These are phyloP conservation scores for Bolboschoenus planiculmis DNA, from an alignment of 176 grass and related monocot species.

Conservation along the genomic window DNA sequence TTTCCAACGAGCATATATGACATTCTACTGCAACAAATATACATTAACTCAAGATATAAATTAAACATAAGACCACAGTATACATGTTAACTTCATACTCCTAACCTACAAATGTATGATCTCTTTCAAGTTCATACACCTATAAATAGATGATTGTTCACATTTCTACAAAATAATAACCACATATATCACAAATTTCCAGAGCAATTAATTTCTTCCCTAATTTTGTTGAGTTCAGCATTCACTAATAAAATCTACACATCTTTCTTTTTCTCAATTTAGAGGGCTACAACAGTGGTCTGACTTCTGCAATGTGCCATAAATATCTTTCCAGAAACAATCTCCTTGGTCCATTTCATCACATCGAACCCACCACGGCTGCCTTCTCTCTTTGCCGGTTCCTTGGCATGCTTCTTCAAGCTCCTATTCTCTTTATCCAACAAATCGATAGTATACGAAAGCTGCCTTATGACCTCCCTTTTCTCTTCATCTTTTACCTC, in stretches of 20 bases:
- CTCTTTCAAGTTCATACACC: background rate
- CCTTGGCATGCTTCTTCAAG: slow-evolving; percentile 40
- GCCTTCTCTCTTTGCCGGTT: slow-evolving; percentile 15
- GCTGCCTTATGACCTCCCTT: slow-evolving; percentile 92
- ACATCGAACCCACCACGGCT: slow-evolving; percentile 34
- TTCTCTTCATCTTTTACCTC: slow-evolving; percentile 79
- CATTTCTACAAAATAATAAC: background rate
- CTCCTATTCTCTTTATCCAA: slow-evolving; percentile 53
- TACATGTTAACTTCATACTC: background rate
- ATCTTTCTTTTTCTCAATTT: background rate
- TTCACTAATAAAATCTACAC: background rate
- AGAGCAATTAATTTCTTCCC: background rate
- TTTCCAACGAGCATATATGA: background rate
- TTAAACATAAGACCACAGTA: background rate
- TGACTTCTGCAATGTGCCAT: slow-evolving; percentile 28
- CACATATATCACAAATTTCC: background rate
- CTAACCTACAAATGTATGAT: background rate
- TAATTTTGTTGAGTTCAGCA: background rate
- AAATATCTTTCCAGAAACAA: slow-evolving; percentile 53
- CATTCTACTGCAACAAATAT: too few species aligned
- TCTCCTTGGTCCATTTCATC: slow-evolving; percentile 52
- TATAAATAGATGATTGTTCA: background rate
- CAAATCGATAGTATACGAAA: slow-evolving; percentile 49
- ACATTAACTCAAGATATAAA: background rate
- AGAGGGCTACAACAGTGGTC: slow-evolving; percentile 50